phyloP scores from a whole-genome alignment of 2,329 filamentous ascomycete genomes.

The Nothophaeocryptopus gaeumannii region DNA sequence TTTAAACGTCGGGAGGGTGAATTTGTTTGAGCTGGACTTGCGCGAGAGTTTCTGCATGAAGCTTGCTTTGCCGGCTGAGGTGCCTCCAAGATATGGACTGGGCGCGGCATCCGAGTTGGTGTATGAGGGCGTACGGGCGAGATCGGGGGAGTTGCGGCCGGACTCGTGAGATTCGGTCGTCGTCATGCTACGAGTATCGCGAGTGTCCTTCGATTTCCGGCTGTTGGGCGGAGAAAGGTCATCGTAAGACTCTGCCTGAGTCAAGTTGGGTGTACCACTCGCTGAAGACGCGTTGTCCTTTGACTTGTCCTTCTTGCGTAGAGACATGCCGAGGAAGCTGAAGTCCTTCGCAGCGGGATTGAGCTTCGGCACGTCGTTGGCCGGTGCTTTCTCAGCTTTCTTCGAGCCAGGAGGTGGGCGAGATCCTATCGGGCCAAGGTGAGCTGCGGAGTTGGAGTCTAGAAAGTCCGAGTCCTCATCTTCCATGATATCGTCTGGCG shows the following conservation, averaged over 20 bases:
- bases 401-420: constrained; percentile 41
- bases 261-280: constrained; percentile 18
- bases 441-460: constrained; percentile 46
- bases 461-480: constrained; percentile 47
- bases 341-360: constrained; percentile 91
- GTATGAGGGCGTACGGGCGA: constrained; percentile 33
- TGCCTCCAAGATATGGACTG: constrained; percentile 35
- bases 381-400: constrained; percentile 18
- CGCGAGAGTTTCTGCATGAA: constrained; percentile 52
- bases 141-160: constrained; percentile 28
- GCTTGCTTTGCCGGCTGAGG: constrained; percentile 41
- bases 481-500: constrained; percentile 53
- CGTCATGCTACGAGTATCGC: constrained; percentile 42
- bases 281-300: constrained; percentile 24
- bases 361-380: constrained; percentile 55
- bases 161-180: constrained; percentile 34
- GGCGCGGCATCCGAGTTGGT: constrained; percentile 41
- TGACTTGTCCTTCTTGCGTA: constrained; percentile 39
- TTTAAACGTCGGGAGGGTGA: constrained; percentile 39
- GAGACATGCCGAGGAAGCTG: constrained; percentile 56
- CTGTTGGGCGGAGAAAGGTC: constrained; percentile 33
- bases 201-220: constrained; percentile 43
- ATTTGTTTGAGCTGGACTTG: constrained; percentile 48
- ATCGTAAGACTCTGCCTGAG: constrained; percentile 33
- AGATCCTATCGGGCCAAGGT: constrained; percentile 73